Evolutionary conservation across 345 rosid genomes (phyloP).

Genomic region (Populus ilicifolia): DNA sequence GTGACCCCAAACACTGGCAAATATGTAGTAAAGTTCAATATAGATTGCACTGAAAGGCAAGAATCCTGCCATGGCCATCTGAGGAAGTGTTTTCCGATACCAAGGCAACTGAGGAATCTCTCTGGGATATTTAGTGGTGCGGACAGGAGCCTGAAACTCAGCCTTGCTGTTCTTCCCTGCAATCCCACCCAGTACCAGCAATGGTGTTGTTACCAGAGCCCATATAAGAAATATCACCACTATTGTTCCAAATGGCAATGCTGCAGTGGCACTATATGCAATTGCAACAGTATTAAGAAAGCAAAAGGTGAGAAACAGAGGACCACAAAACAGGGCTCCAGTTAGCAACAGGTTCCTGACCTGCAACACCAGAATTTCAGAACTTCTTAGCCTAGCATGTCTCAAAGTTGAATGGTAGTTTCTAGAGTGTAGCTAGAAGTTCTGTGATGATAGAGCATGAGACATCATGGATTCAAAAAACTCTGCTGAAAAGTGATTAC

Average conservation of each 20-base stretch:
- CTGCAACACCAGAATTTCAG: slow-evolving; percentile 30
- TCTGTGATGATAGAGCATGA: not conserved
- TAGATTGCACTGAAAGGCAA: slow-evolving; percentile 34
- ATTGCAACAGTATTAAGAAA: slow-evolving; percentile 89
- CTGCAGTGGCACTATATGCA: slow-evolving; percentile 76
- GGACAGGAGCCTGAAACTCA: slow-evolving; percentile 89
- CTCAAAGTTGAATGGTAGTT: not conserved
- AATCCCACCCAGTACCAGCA: slow-evolving; percentile 87
- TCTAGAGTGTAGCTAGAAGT: not conserved
- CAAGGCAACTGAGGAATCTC: slow-evolving; percentile 81
- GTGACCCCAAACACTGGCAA: slow-evolving; percentile 37
- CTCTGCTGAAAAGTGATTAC: not conserved
- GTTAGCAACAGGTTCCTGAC: slow-evolving; percentile 76
- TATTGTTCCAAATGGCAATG: slow-evolving; percentile 81
- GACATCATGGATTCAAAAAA: not conserved
- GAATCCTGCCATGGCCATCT: slow-evolving; percentile 92
- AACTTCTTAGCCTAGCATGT: not conserved
- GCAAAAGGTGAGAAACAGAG: slow-evolving; percentile 79
- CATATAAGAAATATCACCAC: slow-evolving; percentile 81
- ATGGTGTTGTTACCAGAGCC: slow-evolving; percentile 77
- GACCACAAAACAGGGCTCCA: slow-evolving; percentile 88
- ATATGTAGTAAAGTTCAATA: slow-evolving; percentile 33
- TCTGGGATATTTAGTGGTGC: slow-evolving; percentile 80
- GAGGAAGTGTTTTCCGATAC: slow-evolving; percentile 79
- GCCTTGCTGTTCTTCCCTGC: slow-evolving; percentile 90